A percentile compares a stretch with the other conserved stretches of the same genome.
Evolutionary conservation across 2,329 filamentous ascomycete species (phyloP).

Genomic region (Colletotrichum sp.): DNA sequence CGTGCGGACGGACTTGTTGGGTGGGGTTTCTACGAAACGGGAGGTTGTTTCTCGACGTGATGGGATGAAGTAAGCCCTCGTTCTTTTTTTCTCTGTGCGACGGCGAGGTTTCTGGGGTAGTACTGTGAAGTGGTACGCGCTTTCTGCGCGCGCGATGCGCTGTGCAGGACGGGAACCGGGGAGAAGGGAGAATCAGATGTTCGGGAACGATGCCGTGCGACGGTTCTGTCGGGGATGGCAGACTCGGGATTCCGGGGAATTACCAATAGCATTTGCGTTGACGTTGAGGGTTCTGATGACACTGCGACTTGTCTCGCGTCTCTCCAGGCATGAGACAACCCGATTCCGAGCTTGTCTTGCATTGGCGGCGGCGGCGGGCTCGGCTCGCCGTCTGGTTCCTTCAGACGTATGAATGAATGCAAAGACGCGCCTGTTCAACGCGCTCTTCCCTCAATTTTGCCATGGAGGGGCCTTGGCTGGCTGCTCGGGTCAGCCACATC

Average conservation of each 20-base stretch:
- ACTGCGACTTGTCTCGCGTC: background rate
- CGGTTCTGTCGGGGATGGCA: background rate
- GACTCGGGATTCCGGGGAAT: background rate
- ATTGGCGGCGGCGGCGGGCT: background rate
- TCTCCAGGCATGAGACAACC: background rate
- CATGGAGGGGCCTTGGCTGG: background rate
- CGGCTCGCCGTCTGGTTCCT: background rate
- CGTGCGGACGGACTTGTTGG: background rate
- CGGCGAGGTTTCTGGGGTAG: background rate
- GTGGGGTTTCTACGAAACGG: background rate
- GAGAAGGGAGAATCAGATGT: background rate
- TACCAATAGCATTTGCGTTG: background rate
- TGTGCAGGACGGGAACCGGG: background rate
- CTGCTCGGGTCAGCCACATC: background rate
- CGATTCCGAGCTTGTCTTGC: background rate
- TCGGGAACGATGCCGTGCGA: conserved; percentile 8
- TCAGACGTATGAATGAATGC: background rate
- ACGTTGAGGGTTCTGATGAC: background rate
- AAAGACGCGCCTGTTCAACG: background rate
- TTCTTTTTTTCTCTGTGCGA: background rate
- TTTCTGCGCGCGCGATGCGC: background rate
- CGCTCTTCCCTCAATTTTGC: background rate
- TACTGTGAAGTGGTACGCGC: background rate
- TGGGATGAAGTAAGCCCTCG: conserved; percentile 6
- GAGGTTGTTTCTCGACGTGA: background rate